These are phyloP conservation scores for Vitis hybrid DNA, from an alignment of 177 flowering plant genomes.

Conservation along the genomic window DNA sequence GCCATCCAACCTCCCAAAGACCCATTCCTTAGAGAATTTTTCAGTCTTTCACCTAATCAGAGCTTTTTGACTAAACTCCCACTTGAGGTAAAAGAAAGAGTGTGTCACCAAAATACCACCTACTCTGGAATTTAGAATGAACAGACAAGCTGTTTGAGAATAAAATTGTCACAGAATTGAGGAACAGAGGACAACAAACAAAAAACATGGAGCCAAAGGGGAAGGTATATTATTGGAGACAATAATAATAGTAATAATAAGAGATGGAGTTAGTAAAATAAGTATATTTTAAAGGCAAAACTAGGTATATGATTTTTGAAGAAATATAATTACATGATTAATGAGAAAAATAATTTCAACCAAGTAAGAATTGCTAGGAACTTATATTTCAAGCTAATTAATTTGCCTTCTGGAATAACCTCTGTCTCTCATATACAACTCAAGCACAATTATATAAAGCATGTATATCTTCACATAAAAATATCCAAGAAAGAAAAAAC, in stretches of 20 bases:
- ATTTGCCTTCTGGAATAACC: too few relatives aligned
- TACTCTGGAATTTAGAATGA: constrained; percentile 23
- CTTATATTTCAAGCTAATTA: too few relatives aligned
- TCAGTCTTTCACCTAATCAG: constrained; percentile 1
- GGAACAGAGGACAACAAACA: constrained; percentile 12
- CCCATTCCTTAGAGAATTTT: background rate
- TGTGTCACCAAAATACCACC: constrained; percentile 18
- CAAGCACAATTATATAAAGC: too few relatives aligned
- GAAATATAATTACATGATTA: too few relatives aligned
- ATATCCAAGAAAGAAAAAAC: too few relatives aligned
- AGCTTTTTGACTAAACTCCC: constrained; percentile 4
- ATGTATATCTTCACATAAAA: too few relatives aligned
- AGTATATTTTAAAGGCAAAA: too few relatives aligned
- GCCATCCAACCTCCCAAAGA: background rate
- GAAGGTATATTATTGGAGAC: constrained; percentile 39
- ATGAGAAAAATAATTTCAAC: too few relatives aligned
- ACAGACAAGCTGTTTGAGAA: constrained; percentile 4
- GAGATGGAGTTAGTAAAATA: too few relatives aligned
- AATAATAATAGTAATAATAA: background rate
- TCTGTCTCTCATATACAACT: too few relatives aligned
- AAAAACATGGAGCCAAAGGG: constrained; percentile 37
- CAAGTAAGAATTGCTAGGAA: too few relatives aligned
- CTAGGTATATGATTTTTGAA: too few relatives aligned
- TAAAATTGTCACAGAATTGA: background rate
- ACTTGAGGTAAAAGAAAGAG: constrained; percentile 10